phyloP scores from a whole-genome alignment of 1,139 yeast species.

The Nakaseomyces kungkrabaensis region DNA sequence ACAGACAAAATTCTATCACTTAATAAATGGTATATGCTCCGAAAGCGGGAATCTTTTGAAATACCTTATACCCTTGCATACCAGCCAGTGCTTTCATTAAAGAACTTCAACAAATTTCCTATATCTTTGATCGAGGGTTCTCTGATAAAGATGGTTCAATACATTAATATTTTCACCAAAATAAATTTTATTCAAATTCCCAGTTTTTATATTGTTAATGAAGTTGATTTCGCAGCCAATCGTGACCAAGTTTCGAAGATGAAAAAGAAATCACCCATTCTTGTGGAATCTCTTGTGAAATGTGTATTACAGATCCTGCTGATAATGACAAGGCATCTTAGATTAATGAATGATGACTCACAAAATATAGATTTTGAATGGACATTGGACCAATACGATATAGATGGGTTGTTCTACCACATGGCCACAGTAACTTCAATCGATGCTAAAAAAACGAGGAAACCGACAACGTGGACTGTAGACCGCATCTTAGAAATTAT shows the following conservation, averaged over 20 bases:
- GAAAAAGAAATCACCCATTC: constrained; percentile 4
- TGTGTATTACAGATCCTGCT: constrained; percentile 12
- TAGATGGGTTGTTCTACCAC: constrained; percentile 19
- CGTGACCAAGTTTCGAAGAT: background rate
- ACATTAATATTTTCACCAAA: constrained; percentile 10
- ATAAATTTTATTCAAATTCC: constrained; percentile 12
- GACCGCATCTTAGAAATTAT: constrained; percentile 4
- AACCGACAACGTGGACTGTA: constrained; percentile 7
- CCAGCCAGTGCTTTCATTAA: constrained; percentile 21
- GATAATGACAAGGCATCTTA: constrained; percentile 10
- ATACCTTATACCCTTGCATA: constrained; percentile 20
- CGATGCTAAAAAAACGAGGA: constrained; percentile 5
- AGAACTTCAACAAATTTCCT: constrained; percentile 14
- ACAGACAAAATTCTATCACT: constrained; percentile 11
- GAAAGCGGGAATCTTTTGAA: constrained; percentile 14
- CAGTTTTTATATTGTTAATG: constrained; percentile 2
- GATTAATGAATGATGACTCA: constrained; percentile 10
- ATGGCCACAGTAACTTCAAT: constrained; percentile 8
- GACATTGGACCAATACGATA: constrained; percentile 16
- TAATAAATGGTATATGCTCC: constrained; percentile 17
- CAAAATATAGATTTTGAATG: constrained; percentile 10
- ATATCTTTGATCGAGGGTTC: constrained; percentile 12
- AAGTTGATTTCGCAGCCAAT: background rate
- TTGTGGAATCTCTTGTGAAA: constrained; percentile 8
- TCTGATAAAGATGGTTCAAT: constrained; percentile 16